Evolutionary conservation across 495 filamentous ascomycete genomes (phyloP).

Genomic region (Aspergillus sclerotiicarbonarius): DNA sequence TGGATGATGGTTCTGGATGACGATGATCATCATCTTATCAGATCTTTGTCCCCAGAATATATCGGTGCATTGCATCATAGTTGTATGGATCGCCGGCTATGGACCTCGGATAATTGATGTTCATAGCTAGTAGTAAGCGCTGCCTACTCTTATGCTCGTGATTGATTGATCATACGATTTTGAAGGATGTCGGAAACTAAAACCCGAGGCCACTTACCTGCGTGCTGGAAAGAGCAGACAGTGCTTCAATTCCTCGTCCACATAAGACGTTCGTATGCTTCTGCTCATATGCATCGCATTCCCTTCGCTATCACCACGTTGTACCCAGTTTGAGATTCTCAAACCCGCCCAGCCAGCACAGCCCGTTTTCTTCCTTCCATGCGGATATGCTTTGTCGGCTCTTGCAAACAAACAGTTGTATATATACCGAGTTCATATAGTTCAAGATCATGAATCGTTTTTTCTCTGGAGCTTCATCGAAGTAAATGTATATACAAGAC

Average conservation of each 20-base stretch:
- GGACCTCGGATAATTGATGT: not conserved
- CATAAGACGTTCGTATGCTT: not conserved
- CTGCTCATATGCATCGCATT: no score
- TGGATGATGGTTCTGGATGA: not conserved
- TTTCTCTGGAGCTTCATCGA: not conserved
- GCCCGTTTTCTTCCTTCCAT: no score
- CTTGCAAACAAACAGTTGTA: not conserved
- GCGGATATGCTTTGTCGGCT: not conserved
- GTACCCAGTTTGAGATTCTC: no score
- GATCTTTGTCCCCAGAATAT: not conserved
- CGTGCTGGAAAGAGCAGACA: no score
- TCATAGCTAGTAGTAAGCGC: not conserved
- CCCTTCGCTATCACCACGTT: no score
- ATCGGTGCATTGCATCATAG: no score
- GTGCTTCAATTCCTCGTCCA: not conserved
- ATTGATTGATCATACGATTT: not conserved
- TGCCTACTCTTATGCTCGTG: not conserved
- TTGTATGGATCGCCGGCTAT: not conserved
- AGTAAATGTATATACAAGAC: conserved; percentile 5
- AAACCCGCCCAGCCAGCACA: no score
- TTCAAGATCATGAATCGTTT: not conserved
- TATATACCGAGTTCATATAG: not conserved
- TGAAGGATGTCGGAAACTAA: not conserved
- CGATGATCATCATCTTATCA: not conserved
- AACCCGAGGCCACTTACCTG: not conserved